Evolutionary conservation across 2,329 filamentous ascomycete species (phyloP).

Genomic region (Conoideocrella luteorostrata): DNA sequence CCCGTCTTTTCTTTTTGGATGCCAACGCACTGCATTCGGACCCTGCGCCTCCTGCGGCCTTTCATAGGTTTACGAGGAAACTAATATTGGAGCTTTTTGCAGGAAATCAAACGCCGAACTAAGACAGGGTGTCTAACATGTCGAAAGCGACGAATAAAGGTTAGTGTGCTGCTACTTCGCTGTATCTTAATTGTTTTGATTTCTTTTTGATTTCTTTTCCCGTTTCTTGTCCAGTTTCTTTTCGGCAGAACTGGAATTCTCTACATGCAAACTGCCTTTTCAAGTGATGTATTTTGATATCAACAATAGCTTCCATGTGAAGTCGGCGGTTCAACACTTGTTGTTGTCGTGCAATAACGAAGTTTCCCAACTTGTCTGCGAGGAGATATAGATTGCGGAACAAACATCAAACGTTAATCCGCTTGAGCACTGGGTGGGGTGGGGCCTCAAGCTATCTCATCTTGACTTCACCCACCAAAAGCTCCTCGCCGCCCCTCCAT

Average conservation of each 20-base stretch:
- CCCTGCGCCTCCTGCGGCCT: neutral
- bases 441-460: conserved; percentile 3
- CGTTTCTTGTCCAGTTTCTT: neutral
- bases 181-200: conserved; percentile 16
- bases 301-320: no score
- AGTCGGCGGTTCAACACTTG: no score
- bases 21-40: neutral
- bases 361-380: no score
- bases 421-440: conserved; percentile 1
- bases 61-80: neutral
- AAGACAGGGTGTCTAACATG: conserved; percentile 59
- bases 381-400: no score
- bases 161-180: conserved; percentile 25
- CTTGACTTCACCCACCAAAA: conserved; percentile 1
- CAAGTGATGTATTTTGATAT: no score
- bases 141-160: conserved; percentile 57
- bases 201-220: conserved; percentile 4
- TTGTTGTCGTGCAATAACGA: no score
- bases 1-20: neutral
- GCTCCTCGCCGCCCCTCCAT: neutral
- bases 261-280: no score
- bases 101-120: conserved; percentile 58
- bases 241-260: no score
- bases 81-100: conserved; percentile 11
- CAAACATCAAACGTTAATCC: conserved; percentile 6